Percentiles rank a stretch among this genome's conserved stretches.
These are phyloP conservation scores for Chernovozyma aurita DNA, from an alignment of 1,139 yeast species.

Conservation along the genomic window DNA sequence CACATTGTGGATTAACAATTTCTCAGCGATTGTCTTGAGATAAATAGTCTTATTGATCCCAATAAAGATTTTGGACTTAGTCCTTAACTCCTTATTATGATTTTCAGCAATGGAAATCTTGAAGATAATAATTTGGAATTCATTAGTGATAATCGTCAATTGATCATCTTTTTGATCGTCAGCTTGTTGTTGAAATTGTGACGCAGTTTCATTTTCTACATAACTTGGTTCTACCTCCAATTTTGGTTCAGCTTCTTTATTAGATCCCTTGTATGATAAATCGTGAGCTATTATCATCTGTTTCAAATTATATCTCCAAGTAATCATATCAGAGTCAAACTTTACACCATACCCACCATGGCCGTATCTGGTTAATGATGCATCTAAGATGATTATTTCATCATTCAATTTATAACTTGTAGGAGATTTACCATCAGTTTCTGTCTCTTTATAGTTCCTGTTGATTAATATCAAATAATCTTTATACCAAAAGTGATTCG, in stretches of 20 bases:
- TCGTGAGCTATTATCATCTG: constrained; percentile 18
- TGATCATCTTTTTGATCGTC: too few species aligned
- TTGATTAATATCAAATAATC: constrained; percentile 35
- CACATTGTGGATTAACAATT: constrained; percentile 21
- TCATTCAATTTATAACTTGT: too few species aligned
- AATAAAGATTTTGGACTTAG: constrained; percentile 26
- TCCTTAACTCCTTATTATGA: constrained; percentile 7
- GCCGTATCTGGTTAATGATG: constrained; percentile 31
- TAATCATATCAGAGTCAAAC: constrained; percentile 36
- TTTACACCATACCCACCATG: constrained; percentile 26
- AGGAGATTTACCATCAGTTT: constrained; percentile 8
- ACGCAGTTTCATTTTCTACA: too few species aligned
- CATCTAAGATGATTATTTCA: constrained; percentile 36
- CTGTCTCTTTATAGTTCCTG: constrained; percentile 19
- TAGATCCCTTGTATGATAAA: too few species aligned
- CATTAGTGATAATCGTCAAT: constrained; percentile 28
- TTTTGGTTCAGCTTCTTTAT: too few species aligned
- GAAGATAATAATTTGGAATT: constrained; percentile 27
- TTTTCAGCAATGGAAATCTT: constrained; percentile 16
- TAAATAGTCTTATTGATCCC: constrained; percentile 34
- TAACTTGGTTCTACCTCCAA: too few species aligned
- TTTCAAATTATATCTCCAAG: constrained; percentile 39
- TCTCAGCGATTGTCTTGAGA: constrained; percentile 27
- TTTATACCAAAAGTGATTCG: constrained; percentile 33
- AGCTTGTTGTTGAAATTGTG: not conserved